phyloP scores from a whole-genome alignment of 805 yeast genomes.

The Candida krabiensis region DNA sequence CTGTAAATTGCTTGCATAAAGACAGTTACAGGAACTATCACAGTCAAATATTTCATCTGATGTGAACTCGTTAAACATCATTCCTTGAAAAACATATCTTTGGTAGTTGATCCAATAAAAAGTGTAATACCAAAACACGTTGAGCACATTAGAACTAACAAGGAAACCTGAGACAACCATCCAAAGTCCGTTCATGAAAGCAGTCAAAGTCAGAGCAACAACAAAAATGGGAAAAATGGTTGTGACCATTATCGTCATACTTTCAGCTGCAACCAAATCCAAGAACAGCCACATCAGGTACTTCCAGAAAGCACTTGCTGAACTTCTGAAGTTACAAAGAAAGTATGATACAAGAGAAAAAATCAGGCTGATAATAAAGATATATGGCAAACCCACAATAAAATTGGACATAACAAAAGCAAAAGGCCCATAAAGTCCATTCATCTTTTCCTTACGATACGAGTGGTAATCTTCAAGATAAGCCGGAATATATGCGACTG shows the following conservation, averaged over 20 bases:
- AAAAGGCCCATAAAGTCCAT: conserved; percentile 39
- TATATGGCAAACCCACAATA: conserved; percentile 37
- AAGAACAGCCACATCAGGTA: conserved; percentile 40
- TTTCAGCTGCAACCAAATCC: conserved; percentile 41
- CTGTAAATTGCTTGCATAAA: conserved; percentile 32
- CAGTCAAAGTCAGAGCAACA: conserved; percentile 38
- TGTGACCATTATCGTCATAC: conserved; percentile 38
- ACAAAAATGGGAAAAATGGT: conserved; percentile 38
- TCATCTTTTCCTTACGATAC: conserved; percentile 34
- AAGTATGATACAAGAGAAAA: conserved; percentile 37
- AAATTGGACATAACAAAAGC: conserved; percentile 38
- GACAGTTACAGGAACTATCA: conserved; percentile 36
- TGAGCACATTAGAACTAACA: conserved; percentile 35
- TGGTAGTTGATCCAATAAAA: conserved; percentile 42
- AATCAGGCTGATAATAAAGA: conserved; percentile 33
- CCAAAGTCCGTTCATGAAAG: conserved; percentile 44
- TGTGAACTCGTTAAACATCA: conserved; percentile 42
- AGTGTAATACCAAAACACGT: conserved; percentile 40
- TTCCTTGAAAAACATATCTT: conserved; percentile 43
- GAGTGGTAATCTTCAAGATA: conserved; percentile 35
- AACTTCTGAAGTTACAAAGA: conserved; percentile 32
- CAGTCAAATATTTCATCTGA: conserved; percentile 29
- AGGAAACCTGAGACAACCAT: conserved; percentile 44
- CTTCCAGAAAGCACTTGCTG: conserved; percentile 34
- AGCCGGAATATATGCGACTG: conserved; percentile 43